phyloP scores from a whole-genome alignment of 768 basidiomycete species.

The Termitomyces sp. region DNA sequence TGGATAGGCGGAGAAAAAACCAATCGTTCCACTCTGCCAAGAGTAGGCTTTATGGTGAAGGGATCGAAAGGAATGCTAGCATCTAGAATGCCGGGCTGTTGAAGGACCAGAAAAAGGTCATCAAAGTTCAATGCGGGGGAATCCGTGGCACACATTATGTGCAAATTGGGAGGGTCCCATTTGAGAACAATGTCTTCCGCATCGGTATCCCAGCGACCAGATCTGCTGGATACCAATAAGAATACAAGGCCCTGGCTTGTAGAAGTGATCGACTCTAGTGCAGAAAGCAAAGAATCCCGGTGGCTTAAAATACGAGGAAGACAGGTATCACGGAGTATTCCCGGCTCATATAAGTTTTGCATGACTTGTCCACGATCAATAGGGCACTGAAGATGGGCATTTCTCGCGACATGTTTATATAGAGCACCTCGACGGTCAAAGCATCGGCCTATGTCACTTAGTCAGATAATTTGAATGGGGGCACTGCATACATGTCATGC shows the following conservation, averaged over 20 bases:
- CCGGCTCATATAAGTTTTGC: background rate
- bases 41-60: background rate
- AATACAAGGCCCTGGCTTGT: background rate
- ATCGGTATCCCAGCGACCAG: background rate
- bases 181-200: background rate
- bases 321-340: background rate
- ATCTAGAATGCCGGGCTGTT: background rate
- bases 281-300: background rate
- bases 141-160: background rate
- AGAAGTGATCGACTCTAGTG: background rate
- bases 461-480: background rate
- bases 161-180: background rate
- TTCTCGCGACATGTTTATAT: background rate
- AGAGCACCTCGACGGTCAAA: background rate
- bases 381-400: background rate
- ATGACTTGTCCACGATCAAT: background rate
- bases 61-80: background rate
- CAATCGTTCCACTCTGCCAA: background rate
- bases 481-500: background rate
- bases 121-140: background rate
- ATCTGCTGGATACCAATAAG: background rate
- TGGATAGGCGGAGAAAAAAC: background rate
- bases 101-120: background rate
- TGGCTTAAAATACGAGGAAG: background rate
- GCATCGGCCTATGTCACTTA: background rate